A percentile compares a stretch with the other conserved stretches of the same genome.
These are phyloP conservation scores for Podaxis sp. DNA, from an alignment of 768 basidiomycete genomes.

Conservation along the genomic window DNA sequence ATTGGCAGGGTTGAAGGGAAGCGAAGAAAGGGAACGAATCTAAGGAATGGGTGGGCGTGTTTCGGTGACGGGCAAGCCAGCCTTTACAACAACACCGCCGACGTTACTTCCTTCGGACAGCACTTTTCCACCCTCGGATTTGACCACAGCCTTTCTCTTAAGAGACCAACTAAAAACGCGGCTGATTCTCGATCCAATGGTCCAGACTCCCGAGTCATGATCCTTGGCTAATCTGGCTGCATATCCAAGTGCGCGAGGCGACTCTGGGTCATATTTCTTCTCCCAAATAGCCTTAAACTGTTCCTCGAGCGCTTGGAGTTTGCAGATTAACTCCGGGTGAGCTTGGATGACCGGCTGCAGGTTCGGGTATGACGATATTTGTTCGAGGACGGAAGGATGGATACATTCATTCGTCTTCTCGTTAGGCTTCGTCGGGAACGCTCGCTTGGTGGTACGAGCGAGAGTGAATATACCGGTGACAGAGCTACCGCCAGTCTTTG, in stretches of 20 bases:
- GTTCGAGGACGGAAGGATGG: conserved; percentile 59
- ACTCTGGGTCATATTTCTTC: conserved; percentile 31
- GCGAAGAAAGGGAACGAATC: too few relatives aligned
- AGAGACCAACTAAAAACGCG: not conserved
- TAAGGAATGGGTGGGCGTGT: conserved; percentile 7
- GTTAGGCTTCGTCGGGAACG: conserved; percentile 44
- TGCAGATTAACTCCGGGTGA: conserved; percentile 44
- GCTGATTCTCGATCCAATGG: conserved; percentile 11
- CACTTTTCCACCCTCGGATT: not conserved
- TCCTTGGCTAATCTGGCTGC: conserved; percentile 17
- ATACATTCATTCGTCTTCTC: conserved; percentile 57
- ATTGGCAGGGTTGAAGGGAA: not conserved
- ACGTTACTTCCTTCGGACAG: conserved; percentile 4
- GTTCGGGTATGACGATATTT: conserved; percentile 32
- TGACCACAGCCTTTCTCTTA: not conserved
- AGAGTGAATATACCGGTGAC: conserved; percentile 54
- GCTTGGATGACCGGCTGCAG: conserved; percentile 35
- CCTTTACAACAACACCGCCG: not conserved
- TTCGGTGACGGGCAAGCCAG: conserved; percentile 11
- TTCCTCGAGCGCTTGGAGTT: conserved; percentile 52
- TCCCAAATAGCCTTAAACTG: conserved; percentile 47
- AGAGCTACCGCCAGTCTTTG: conserved; percentile 36
- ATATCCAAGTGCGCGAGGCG: conserved; percentile 22
- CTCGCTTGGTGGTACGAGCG: conserved; percentile 43
- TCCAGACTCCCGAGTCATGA: conserved; percentile 5